Base-by-base conservation (phyloP, 2,329 filamentous ascomycete genomes). In the Domatiomyces globalis region DNA sequence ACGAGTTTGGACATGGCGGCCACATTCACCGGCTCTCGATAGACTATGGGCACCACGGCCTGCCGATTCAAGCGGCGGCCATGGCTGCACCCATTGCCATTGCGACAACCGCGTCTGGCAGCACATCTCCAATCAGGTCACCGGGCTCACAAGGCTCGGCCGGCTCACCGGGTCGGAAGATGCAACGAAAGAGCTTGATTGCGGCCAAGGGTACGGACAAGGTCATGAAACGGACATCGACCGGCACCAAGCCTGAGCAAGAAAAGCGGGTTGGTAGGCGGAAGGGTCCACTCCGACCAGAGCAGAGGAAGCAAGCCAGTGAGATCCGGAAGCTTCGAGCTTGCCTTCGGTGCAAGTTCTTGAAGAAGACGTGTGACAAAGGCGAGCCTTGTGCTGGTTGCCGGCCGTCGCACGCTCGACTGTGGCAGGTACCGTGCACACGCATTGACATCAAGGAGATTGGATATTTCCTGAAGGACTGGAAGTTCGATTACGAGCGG, bases 331-430 rank as follows among this genome's bases (percentile, higher is more conserved):
- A 96, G 71, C 75, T 95, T 61, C 80, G 90, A 64, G 90, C 90
- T 46, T 96, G 90, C 68, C 74, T 96, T 62, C 83, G 90, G 59
- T 96, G 90, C 79, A 95, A 95, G 73, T 96, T 95, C 74, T 76
- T 96, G 67, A 96, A 96, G 79, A 96, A 96, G 79, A 95, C 90
- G 47, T 96, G 90, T 66, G 90, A 96, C 70, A 95, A 94, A 74
- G 90, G 90, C 57, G 89, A 95, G 72, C 90, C 90, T 52, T 96
- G 90, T 69, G 85, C 84, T 62, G 90, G 90, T 46, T 96, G 90
- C 73, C 86, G 95, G 72, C 90, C 90, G 48, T 94, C 89, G 18
- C 90, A 96, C 68, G 90, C 90, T 57, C 83, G 90, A 58, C 76
- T 96, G 49, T 96, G 90, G 90, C 89, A 95, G 71, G 90, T 96